These are phyloP conservation scores for Bremia lactucae DNA, from an alignment of 352 stramenopile genomes.

Conservation along the genomic window DNA sequence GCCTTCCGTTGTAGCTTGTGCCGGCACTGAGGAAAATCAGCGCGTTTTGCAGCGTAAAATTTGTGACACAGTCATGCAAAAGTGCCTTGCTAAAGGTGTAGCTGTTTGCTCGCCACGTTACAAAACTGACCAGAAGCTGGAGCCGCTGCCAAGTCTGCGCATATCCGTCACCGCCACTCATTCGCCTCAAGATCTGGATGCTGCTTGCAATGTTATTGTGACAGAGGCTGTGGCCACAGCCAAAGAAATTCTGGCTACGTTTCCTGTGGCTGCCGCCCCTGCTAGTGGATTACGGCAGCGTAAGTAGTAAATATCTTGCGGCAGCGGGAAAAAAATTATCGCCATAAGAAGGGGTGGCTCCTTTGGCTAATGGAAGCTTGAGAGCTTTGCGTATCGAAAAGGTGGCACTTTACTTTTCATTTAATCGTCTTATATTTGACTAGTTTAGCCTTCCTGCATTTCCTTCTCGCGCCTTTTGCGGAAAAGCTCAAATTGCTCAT, in stretches of 20 bases:
- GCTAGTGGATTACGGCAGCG: conserved; percentile 29
- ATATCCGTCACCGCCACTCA: conserved; percentile 68
- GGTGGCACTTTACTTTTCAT: conserved; percentile 2
- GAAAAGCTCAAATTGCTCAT: conserved; percentile 60
- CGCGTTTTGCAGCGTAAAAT: conserved; percentile 40
- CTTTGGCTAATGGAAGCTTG: conserved; percentile 12
- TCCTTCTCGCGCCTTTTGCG: conserved; percentile 51
- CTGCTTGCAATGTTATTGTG: conserved; percentile 45
- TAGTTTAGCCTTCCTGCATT: conserved; percentile 12
- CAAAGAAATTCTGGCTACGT: conserved; percentile 30
- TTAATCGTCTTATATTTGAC: neutral
- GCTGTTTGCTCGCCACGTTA: conserved; percentile 66
- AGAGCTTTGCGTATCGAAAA: too few species aligned
- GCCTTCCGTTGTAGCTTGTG: conserved; percentile 24
- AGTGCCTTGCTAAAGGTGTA: conserved; percentile 47
- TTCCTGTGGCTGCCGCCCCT: conserved; percentile 15
- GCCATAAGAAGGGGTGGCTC: neutral
- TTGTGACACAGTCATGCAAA: conserved; percentile 55
- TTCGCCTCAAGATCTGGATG: conserved; percentile 39
- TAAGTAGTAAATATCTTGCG: conserved; percentile 18
- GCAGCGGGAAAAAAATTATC: neutral
- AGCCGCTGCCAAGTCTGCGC: conserved; percentile 62
- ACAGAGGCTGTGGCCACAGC: conserved; percentile 43
- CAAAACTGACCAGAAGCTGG: conserved; percentile 48
- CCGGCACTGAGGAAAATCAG: conserved; percentile 39